Percentiles rank a stretch among this genome's conserved stretches.
These are phyloP conservation scores for Endogone sp. DNA, from an alignment of 192 early-diverging fungal species.

Conservation along the genomic window DNA sequence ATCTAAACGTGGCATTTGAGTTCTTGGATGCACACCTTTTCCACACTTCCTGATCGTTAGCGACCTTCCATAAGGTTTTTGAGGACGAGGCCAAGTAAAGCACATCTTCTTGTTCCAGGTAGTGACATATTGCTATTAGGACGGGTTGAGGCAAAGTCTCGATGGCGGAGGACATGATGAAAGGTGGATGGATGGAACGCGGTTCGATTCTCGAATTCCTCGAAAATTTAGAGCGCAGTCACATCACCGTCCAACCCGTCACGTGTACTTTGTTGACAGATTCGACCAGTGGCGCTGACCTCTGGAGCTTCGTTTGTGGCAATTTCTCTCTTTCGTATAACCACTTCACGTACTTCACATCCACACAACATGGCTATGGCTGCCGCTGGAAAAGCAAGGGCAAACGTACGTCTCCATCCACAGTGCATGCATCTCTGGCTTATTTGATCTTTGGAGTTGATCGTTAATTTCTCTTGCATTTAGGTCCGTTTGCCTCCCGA, in stretches of 20 bases:
- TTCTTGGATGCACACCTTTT: neutral
- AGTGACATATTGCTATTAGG: neutral
- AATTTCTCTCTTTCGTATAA: too few species aligned
- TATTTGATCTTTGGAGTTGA: neutral
- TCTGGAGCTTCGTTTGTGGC: too few species aligned
- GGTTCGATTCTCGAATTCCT: too few species aligned
- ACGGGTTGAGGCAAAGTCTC: neutral
- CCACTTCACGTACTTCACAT: neutral
- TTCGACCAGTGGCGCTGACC: too few species aligned
- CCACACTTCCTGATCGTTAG: neutral
- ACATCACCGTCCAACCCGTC: too few species aligned
- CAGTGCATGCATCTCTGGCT: neutral
- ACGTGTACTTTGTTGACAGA: too few species aligned
- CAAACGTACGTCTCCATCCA: neutral
- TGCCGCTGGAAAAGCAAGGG: slow-evolving; percentile 6
- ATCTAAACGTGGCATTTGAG: neutral
- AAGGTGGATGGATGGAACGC: neutral
- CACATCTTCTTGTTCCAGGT: neutral
- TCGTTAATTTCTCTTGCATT: neutral
- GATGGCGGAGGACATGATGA: neutral
- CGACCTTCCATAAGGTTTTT: neutral
- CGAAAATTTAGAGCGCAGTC: too few species aligned
- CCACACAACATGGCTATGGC: slow-evolving; percentile 10
- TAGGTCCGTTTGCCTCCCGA: slow-evolving; percentile 81
- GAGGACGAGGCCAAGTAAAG: neutral